A percentile compares a stretch with the other conserved stretches of the same genome.
Conservation (phyloP, 2,329 filamentous ascomycete species). For the Magnaporthiopsis incrustans region DNA sequence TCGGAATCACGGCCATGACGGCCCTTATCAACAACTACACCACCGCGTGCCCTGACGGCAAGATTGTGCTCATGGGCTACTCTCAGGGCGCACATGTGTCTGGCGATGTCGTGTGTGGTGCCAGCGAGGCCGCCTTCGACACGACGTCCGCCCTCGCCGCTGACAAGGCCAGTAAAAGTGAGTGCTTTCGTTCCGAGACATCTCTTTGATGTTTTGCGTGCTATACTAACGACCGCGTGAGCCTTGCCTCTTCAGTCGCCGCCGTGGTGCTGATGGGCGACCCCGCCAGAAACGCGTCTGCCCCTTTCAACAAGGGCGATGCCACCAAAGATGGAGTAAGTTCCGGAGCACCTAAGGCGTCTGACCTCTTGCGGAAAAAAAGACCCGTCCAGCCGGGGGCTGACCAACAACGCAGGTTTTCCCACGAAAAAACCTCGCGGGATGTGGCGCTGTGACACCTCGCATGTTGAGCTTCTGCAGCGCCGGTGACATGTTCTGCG, state of each 20-base stretch:
- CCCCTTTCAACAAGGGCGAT: slow-evolving; percentile 22
- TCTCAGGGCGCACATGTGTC: slow-evolving; percentile 38
- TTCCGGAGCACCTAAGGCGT: neutral
- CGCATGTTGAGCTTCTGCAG: slow-evolving; percentile 16
- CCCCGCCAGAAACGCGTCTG: slow-evolving; percentile 21
- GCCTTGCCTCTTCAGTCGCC: slow-evolving; percentile 16
- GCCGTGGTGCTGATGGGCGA: slow-evolving; percentile 28
- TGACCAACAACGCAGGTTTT: slow-evolving; percentile 6
- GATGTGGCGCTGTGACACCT: slow-evolving; percentile 11
- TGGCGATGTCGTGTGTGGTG: slow-evolving; percentile 22
- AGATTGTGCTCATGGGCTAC: slow-evolving; percentile 55
- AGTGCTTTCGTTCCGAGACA: neutral
- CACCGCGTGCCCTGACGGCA: slow-evolving; percentile 43
- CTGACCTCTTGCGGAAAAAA: too few relatives aligned
- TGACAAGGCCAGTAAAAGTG: neutral
- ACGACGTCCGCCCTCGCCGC: slow-evolving; percentile 12
- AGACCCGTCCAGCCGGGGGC: too few relatives aligned
- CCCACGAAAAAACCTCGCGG: slow-evolving; percentile 12
- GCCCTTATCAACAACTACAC: slow-evolving; percentile 50
- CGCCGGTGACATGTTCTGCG: slow-evolving; percentile 14
- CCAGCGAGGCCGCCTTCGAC: slow-evolving; percentile 14
- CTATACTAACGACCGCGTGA: neutral
- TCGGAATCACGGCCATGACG: slow-evolving; percentile 43
- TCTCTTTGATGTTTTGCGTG: neutral
- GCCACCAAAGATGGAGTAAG: slow-evolving; percentile 19